phyloP scores from a whole-genome alignment of 345 rosid genomes.

The Moricandia arvensis region DNA sequence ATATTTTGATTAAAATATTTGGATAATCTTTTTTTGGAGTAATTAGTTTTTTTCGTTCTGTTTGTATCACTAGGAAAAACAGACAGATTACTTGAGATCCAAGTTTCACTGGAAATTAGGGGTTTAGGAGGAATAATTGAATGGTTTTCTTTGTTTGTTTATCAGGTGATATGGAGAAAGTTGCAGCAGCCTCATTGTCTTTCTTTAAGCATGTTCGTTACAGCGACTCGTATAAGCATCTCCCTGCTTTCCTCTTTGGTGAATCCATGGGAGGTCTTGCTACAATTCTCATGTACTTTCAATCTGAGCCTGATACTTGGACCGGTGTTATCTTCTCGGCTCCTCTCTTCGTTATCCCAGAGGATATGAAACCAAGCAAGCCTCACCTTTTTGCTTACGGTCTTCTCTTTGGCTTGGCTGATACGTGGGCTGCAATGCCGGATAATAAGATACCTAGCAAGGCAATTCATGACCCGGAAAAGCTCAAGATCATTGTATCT shows the following conservation, averaged over 20 bases:
- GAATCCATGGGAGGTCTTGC: conserved; percentile 93
- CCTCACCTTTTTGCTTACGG: conserved; percentile 65
- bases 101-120: not conserved
- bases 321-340: conserved; percentile 95
- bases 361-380: conserved; percentile 85
- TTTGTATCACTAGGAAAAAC: not conserved
- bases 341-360: conserved; percentile 87
- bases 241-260: conserved; percentile 83
- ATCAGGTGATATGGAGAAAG: conserved; percentile 82
- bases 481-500: conserved; percentile 77
- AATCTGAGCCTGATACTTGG: conserved; percentile 72
- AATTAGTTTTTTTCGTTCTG: too few species aligned
- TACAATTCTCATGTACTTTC: conserved; percentile 91
- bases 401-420: conserved; percentile 82
- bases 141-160: not conserved
- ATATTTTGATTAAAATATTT: too few species aligned
- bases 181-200: conserved; percentile 77
- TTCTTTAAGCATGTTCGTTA: conserved; percentile 76
- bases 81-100: not conserved
- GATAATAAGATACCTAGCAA: conserved; percentile 84
- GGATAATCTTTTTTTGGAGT: too few species aligned
- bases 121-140: not conserved
- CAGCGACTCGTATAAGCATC: conserved; percentile 67
- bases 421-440: conserved; percentile 94
- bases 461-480: conserved; percentile 73